A percentile compares a stretch with the other conserved stretches of the same genome.
Conservation (phyloP, 192 early-diverging fungal species). For the Dissophora globulifera region DNA sequence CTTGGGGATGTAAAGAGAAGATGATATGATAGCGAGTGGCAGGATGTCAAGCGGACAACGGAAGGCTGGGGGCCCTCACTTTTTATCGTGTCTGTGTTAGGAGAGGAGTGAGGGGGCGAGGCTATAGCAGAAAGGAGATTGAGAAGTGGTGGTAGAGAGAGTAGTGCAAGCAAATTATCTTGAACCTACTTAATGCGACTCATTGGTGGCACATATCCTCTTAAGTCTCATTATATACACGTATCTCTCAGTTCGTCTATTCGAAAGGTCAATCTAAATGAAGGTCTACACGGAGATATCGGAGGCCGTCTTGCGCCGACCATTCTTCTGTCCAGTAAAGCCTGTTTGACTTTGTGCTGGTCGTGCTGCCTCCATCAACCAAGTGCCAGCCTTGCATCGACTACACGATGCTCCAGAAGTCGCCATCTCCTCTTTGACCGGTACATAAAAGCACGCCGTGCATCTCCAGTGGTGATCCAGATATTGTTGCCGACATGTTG, state of each 20-base stretch:
- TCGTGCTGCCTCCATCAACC: slow-evolving; percentile 25
- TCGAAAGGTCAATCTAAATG: too few species aligned
- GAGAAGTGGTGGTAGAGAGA: too few species aligned
- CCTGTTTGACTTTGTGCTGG: not conserved
- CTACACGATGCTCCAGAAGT: slow-evolving; percentile 20
- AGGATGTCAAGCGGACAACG: too few species aligned
- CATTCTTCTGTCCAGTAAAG: not conserved
- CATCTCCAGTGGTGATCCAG: slow-evolving; percentile 39
- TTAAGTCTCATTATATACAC: too few species aligned
- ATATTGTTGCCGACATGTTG: slow-evolving; percentile 27
- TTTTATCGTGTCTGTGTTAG: not conserved
- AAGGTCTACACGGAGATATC: slow-evolving; percentile 11
- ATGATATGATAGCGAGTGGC: too few species aligned
- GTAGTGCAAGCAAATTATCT: too few species aligned
- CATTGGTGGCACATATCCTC: too few species aligned
- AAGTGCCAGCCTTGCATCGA: slow-evolving; percentile 43
- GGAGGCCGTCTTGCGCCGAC: slow-evolving; percentile 13
- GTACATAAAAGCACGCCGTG: slow-evolving; percentile 45
- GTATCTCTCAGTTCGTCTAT: too few species aligned
- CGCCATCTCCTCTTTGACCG: slow-evolving; percentile 31
- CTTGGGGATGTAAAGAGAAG: too few species aligned
- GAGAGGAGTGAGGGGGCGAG: not conserved
- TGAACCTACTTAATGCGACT: too few species aligned
- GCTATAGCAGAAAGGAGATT: too few species aligned
- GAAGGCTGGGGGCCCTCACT: too few species aligned